Evolutionary conservation across 306 rosid species (phyloP), one percentile per base, ranked within the genome.

Genomic region (Lagenaria siceraria): DNA sequence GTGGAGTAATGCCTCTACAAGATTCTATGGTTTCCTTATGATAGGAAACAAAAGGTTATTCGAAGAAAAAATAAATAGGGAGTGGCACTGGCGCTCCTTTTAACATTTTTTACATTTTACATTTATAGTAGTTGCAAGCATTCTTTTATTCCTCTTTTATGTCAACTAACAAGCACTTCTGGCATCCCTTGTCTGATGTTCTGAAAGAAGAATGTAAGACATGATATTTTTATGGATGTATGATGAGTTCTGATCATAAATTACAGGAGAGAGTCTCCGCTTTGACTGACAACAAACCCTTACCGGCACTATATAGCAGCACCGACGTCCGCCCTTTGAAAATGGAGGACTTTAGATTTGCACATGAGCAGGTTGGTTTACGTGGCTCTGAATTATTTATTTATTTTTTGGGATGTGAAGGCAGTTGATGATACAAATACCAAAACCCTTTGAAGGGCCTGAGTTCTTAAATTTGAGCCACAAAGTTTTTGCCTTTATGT

Each of bases 261-360:
- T 85, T 82, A 82, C 91, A 94, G 98, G 98, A 94, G 83, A 90
- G 61, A 73, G 82, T 51, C 75, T 36, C 58, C 55, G 96, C 98
- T 4, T 10, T 89, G 84, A 86, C 82, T 2, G 96, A 92, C 83
- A 88, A 78, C 77, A 87, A 83, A 78, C 90, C 98, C 70, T 25
- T 83, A 66, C 93, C 97, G 0, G 85, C 83, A 54, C 79, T 91
- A 79, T 82, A 90, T 75, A 84, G 87, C 81, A 89, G 95, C 65
- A 74, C 84, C 0, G 95, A 94, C 42, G 72, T 94, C n/a, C 97
- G 98, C 11, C 64, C 93, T 72, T 74, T 94, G 78, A 87, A 90
- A 88, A 83, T 90, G 93, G 93, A 92, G 48, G 98, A 94, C 77
- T 89, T 94, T 18, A 90, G 38, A 82, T 88, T 82, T 81, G 98